Evolutionary conservation across 169 alveolate species (phyloP), one percentile per base, ranked within the genome.

Genomic region (Plasmodium reichenowi): DNA sequence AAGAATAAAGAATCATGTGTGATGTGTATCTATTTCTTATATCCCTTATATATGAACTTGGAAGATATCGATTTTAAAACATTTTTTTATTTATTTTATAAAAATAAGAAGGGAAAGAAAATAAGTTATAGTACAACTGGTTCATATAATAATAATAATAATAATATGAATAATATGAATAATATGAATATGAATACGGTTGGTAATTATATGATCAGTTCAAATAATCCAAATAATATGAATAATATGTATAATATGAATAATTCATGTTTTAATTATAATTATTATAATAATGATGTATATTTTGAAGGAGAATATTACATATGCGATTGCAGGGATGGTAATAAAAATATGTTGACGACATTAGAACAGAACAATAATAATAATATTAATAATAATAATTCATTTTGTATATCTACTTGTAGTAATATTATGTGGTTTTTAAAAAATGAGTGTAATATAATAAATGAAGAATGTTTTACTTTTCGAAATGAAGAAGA

Each of bases 1-100:
- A 78, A 66, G 17, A 64, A 45, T 22, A 20, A 47, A 32, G 89
- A 78, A 38, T 58, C 56, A 24, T 78, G 80, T 32, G 9, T 78
- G 10, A 12, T 78, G 70, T 75, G 78, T 12, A 17, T 78, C 43
- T 78, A 78, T 58, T 78, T 78, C 58, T 78, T 78, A 58, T 78
- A 78, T 48, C 89, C 89, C 8, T 20, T 47, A 58, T 78, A 78
- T 29, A 78, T 78, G 29, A 48, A 68, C 7, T 78, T 68, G 12
- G 89, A 78, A 50, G 89, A 78, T 47, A 0, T 17, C 5, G 50
- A 78, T 70, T 78, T 78, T 78, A 32, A 56, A n/a, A 78, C 66
- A 52, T 64, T 78, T 64, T 78, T 48, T 45, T 66, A 59, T 66
- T 66, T 78, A 58, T 78, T 22, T 78, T 78, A 64, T 43, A 78